Base-by-base conservation (phyloP, 2,329 filamentous ascomycete genomes). In the Phyllosticta capitalensis region DNA sequence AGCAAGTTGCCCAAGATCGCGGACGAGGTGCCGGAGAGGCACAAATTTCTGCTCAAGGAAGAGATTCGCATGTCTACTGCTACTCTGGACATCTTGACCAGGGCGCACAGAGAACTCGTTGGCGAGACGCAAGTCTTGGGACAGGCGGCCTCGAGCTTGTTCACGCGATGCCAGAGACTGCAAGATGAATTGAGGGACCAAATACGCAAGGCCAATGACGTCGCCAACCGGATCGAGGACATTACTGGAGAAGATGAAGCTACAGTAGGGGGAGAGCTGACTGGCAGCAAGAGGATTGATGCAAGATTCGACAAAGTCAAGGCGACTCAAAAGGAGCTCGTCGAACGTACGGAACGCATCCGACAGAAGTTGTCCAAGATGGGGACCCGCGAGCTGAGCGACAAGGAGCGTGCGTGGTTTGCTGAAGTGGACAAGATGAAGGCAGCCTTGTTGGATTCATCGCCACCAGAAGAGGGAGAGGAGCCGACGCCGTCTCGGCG, bases 101-200 rank as follows among this genome's bases (percentile, higher is more conserved):
- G 89, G 61, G 84, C 84, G 0, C 89, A 92, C 70, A 84, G 87
- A 67, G 76, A 88, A 5, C 77, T 92, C 5, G 84, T 84, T 63
- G 80, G 81, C 9, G 87, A 92, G 71, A 90, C 87, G 0, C 79
- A 87, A 64, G 79, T 78, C 10, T 78, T 92, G 10, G 87, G 87
- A 17, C 75, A 82, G 51, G 88, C 86, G 1, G 88, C 86, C 0
- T 83, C 87, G 1, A 87, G 90, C 65, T 76, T 92, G 5, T 92
- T 91, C 73, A 79, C 85, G 24, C 81, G 85, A 58, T 89, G 87
- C 62, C 81, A 87, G 64, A 79, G 83, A 52, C 78, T 92, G 24
- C 84, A 87, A 65, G 76, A 78, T 19, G 87, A 91, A 67, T 78
- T 91, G 50, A 78, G 77, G 63, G 82, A 85, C 62, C 88, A 92